Base-by-base conservation (phyloP, 2,329 filamentous ascomycete species). In the Paraphaeosphaeria sporulosa region DNA sequence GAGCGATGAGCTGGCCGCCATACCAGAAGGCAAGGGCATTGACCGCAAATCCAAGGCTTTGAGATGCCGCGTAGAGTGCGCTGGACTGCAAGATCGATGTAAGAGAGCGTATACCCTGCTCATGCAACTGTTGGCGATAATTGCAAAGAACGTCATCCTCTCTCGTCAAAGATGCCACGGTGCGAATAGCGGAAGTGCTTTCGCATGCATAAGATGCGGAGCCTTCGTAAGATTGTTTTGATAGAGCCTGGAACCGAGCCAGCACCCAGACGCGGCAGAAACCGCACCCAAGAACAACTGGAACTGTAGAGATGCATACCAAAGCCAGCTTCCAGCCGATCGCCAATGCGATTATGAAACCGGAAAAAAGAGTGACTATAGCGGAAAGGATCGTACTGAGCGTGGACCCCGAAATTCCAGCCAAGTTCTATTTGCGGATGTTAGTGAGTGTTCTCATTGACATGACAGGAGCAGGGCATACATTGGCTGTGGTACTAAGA, bases 181-280 rank as follows among this genome's bases (percentile, higher is more conserved):
- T 97, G 55, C 93, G 90, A 67, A 97, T 96, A 10, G 93, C 90
- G 1, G 91, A 92, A 40, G 94, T 95, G 48, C 93, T 92, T 76
- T 97, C 94, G 54, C 93, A 95, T 13, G 94, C 94, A 74, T 90
- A 97, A 94, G 88, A 79, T 86, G 93, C 80, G 96, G 95, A 27
- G 30, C 2, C 44, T 30, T 48, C 44, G 25, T 30, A 27, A 30
- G n/a, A 27, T 17, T 48, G 44, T 12, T 30, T 27, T 6, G 25
- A 27, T 30, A 27, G 21, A 30, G 23, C 44, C 23, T 48, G 23
- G 23, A 48, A 48, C 12, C 21, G 23, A 27, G 25, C 25, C 23
- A 48, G 10, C 23, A 48, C 44, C 44, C 25, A 27, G 44, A 48
- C 23, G 3, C 92, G 88, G 80, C 92, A 87, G 81, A 92, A 95